Percentiles rank a stretch among this genome's conserved stretches.
Evolutionary conservation across 345 rosid genomes (phyloP).

Genomic region (Corchorus olitorius): DNA sequence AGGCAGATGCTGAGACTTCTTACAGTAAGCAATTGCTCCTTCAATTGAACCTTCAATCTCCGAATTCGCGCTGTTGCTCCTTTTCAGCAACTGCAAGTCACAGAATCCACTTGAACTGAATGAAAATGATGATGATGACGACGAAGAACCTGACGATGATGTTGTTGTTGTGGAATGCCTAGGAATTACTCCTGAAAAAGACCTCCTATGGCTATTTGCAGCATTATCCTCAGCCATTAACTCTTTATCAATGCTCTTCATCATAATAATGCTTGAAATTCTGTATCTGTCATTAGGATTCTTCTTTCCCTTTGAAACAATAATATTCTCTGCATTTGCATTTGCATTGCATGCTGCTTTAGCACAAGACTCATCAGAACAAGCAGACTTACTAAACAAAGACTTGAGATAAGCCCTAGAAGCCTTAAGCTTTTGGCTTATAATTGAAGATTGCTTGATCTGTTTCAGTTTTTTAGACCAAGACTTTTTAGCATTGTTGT

Average conservation of each 20-base stretch:
- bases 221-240: constrained; percentile 32
- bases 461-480: constrained; percentile 55
- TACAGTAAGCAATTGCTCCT: constrained; percentile 95
- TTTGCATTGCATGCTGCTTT: constrained; percentile 39
- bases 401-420: constrained; percentile 66
- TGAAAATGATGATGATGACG: constrained; percentile 65
- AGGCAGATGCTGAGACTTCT: constrained; percentile 52
- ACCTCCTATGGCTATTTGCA: constrained; percentile 57
- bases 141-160: constrained; percentile 50
- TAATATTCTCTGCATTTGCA: constrained; percentile 22
- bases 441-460: constrained; percentile 51
- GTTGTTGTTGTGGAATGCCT: constrained; percentile 51
- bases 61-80: constrained; percentile 58
- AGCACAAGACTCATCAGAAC: constrained; percentile 51
- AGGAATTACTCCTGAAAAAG: constrained; percentile 81
- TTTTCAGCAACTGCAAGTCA: constrained; percentile 58
- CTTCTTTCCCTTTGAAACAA: constrained; percentile 44
- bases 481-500: constrained; percentile 33
- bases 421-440: constrained; percentile 62
- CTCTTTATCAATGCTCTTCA: constrained; percentile 38
- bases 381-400: constrained; percentile 58
- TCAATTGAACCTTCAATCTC: constrained; percentile 73
- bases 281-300: constrained; percentile 36
- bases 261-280: constrained; percentile 17
- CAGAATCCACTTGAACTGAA: constrained; percentile 54